These are phyloP conservation scores for Neocallimastix lanati DNA, from an alignment of 192 early-diverging fungal genomes.

Conservation along the genomic window DNA sequence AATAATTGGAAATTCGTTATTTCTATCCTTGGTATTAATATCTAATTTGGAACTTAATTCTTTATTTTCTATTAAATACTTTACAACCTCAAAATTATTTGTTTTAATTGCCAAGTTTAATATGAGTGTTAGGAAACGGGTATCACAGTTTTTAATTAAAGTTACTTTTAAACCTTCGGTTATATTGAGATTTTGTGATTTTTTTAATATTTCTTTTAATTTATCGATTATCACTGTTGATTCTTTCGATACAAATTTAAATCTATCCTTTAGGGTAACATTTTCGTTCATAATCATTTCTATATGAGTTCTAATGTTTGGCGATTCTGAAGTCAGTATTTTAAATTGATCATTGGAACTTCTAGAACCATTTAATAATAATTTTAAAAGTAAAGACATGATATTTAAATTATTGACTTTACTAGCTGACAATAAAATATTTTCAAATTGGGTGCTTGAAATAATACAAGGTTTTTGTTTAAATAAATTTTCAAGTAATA, in stretches of 20 bases:
- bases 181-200: not conserved
- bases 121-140: not conserved
- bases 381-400: not conserved
- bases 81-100: not conserved
- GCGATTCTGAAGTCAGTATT: not conserved
- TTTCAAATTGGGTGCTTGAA: not conserved
- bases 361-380: not conserved
- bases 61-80: not conserved
- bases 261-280: too few species aligned
- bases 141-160: not conserved
- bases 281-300: too few species aligned
- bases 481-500: not conserved
- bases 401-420: not conserved
- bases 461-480: not conserved
- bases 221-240: not conserved
- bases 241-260: too few species aligned
- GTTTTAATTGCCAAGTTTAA: not conserved
- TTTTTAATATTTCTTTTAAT: not conserved
- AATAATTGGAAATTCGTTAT: not conserved
- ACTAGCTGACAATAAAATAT: not conserved
- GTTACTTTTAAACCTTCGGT: not conserved
- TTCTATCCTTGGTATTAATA: not conserved
- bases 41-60: not conserved
- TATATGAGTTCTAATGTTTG: too few species aligned
- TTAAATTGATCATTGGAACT: not conserved